Conservation (phyloP, 2,329 filamentous ascomycete species). For the Fusarium scirpi region DNA sequence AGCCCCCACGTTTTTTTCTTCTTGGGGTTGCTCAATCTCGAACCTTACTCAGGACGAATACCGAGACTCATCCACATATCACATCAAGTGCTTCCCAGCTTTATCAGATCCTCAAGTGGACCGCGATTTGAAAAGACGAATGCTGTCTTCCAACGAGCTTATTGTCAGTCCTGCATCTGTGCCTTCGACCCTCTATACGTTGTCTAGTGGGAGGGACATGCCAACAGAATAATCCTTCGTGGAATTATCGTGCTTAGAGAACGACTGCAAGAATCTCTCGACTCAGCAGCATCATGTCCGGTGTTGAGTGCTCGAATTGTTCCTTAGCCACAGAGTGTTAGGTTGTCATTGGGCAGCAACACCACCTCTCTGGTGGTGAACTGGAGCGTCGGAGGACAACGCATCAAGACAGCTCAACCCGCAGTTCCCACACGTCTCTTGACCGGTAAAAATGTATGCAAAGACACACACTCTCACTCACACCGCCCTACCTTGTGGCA, state of each 20-base stretch:
- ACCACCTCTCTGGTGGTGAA: slow-evolving; percentile 38
- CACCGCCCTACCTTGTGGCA: slow-evolving; percentile 41
- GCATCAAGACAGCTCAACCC: slow-evolving; percentile 48
- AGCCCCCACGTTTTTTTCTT: slow-evolving; percentile 29
- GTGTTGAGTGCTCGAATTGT: slow-evolving; percentile 6
- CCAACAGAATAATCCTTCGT: background rate
- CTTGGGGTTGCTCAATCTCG: slow-evolving; percentile 8
- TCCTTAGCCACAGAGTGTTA: slow-evolving; percentile 34
- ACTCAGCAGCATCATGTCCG: background rate
- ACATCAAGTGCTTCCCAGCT: background rate
- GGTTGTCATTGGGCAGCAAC: slow-evolving; percentile 50
- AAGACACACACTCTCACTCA: slow-evolving; percentile 41
- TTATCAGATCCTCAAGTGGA: slow-evolving; percentile 10
- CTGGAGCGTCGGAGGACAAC: slow-evolving; percentile 43
- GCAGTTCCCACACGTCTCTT: slow-evolving; percentile 43
- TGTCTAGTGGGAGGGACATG: background rate
- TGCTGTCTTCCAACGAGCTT: slow-evolving; percentile 2
- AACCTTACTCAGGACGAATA: slow-evolving; percentile 26
- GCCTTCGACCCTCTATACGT: background rate
- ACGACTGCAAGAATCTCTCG: background rate
- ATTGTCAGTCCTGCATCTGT: background rate
- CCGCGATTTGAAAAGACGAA: background rate
- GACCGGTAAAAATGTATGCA: slow-evolving; percentile 40
- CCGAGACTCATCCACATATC: slow-evolving; percentile 8
- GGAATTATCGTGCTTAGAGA: background rate